A percentile compares a stretch with the other conserved stretches of the same genome.
phyloP scores from a whole-genome alignment of 2,329 filamentous ascomycete genomes.

The Cryphonectria japonica region DNA sequence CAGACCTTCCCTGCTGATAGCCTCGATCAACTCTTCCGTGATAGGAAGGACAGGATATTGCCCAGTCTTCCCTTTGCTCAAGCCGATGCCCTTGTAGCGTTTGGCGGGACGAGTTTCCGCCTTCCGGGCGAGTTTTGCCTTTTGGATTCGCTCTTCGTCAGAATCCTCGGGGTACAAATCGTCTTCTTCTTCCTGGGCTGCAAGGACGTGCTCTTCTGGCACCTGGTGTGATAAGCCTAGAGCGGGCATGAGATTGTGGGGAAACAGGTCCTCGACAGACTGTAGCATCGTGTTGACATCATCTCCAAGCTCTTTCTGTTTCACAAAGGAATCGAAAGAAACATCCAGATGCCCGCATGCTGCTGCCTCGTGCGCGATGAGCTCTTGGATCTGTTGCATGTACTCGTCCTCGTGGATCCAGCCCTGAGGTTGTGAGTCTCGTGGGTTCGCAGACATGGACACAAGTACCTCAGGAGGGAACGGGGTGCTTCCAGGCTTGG shows the following conservation, averaged over 20 bases:
- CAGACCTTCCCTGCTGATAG: constrained; percentile 46
- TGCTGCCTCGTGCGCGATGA: constrained; percentile 67
- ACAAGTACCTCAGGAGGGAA: constrained; percentile 82
- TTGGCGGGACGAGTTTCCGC: constrained; percentile 25
- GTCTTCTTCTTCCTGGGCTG: constrained; percentile 48
- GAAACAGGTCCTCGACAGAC: constrained; percentile 86
- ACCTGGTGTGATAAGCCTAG: constrained; percentile 45
- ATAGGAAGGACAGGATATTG: constrained; percentile 44
- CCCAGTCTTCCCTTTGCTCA: constrained; percentile 48
- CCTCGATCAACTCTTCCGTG: constrained; percentile 43
- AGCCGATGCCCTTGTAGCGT: constrained; percentile 44
- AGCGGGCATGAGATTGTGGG: constrained; percentile 61
- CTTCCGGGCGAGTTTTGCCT: constrained; percentile 34
- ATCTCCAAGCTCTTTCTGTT: constrained; percentile 54
- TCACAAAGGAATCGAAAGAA: constrained; percentile 70
- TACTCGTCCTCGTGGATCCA: constrained; percentile 96
- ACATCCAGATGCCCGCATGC: constrained; percentile 48
- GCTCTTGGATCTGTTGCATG: constrained; percentile 62
- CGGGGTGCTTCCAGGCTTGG: constrained; percentile 68
- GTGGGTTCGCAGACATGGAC: constrained; percentile 84
- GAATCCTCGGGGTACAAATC: constrained; percentile 55
- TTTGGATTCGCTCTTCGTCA: constrained; percentile 52
- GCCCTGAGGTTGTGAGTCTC: constrained; percentile 71
- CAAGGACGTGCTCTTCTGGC: constrained; percentile 49
- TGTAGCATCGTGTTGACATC: constrained; percentile 76